These are phyloP conservation scores for Pichia heedii DNA, from an alignment of 805 yeast genomes.

Conservation along the genomic window DNA sequence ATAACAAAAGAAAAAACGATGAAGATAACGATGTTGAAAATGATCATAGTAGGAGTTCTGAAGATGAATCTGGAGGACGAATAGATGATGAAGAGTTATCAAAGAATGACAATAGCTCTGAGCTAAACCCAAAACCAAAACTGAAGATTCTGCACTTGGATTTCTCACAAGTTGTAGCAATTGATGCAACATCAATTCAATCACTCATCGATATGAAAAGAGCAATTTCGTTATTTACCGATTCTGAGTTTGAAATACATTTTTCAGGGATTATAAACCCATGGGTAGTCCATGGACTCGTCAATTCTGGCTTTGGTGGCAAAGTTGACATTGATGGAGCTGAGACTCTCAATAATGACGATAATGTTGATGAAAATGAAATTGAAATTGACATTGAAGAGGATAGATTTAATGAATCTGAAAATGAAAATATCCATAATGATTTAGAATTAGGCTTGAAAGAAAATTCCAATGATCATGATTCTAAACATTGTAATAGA, in stretches of 20 bases:
- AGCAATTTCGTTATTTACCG: conserved; percentile 66
- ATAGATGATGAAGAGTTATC: conserved; percentile 31
- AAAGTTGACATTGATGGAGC: conserved; percentile 8
- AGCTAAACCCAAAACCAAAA: conserved; percentile 45
- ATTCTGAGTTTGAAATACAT: conserved; percentile 80
- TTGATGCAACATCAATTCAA: conserved; percentile 76
- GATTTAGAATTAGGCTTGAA: neutral
- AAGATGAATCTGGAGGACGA: conserved; percentile 11
- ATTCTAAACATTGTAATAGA: conserved; percentile 12
- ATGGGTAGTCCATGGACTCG: conserved; percentile 73
- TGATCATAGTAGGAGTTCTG: neutral
- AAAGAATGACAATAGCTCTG: no score
- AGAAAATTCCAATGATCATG: neutral
- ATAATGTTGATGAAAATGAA: conserved; percentile 7
- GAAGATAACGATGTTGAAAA: neutral
- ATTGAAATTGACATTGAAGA: conserved; percentile 8
- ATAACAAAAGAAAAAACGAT: neutral
- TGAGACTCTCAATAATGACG: conserved; percentile 5
- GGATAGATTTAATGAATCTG: conserved; percentile 2
- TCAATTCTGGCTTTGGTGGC: conserved; percentile 67
- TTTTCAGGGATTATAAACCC: conserved; percentile 76
- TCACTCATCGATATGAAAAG: conserved; percentile 66
- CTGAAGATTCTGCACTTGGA: conserved; percentile 70
- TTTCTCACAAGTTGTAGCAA: conserved; percentile 62
- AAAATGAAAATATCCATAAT: neutral